phyloP scores from a whole-genome alignment of 148 eudicot genomes.

The Chenopodium berlandieri region DNA sequence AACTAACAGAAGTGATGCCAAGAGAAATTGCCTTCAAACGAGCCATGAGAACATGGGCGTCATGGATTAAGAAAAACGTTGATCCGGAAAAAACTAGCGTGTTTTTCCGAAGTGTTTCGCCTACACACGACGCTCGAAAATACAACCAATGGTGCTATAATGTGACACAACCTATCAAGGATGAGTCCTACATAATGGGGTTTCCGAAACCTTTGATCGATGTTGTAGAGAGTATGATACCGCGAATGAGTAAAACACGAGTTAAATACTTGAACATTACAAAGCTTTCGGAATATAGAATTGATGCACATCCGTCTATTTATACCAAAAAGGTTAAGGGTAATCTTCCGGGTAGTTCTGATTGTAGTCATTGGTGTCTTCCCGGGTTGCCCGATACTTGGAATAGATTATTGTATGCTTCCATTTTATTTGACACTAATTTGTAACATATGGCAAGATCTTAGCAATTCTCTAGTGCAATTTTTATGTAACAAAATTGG shows the following conservation, averaged over 20 bases:
- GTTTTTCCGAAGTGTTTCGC: constrained; percentile 26
- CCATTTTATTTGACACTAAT: constrained; percentile 6
- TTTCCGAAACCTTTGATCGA: constrained; percentile 8
- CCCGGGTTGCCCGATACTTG: constrained; percentile 46
- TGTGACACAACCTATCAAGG: constrained; percentile 15
- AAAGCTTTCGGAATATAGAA: constrained; percentile 30
- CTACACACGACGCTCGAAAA: constrained; percentile 15
- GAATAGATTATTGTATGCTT: constrained; percentile 38
- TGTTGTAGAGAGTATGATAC: constrained; percentile 28
- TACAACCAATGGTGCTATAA: constrained; percentile 21
- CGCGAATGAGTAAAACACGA: background rate
- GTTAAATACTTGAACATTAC: constrained; percentile 41
- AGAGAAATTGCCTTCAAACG: constrained; percentile 30
- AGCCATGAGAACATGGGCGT: constrained; percentile 50
- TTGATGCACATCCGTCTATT: constrained; percentile 36
- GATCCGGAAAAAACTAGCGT: constrained; percentile 12
- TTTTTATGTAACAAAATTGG: too few relatives aligned
- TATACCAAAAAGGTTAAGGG: background rate
- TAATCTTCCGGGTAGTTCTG: constrained; percentile 2
- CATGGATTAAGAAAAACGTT: constrained; percentile 8
- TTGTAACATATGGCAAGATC: too few relatives aligned
- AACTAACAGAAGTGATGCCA: constrained; percentile 27
- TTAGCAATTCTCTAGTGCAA: too few relatives aligned
- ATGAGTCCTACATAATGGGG: background rate
- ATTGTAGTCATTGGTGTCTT: constrained; percentile 50